Conservation (phyloP, 2,329 filamentous ascomycete genomes). For the Rhinocladiella similis region DNA sequence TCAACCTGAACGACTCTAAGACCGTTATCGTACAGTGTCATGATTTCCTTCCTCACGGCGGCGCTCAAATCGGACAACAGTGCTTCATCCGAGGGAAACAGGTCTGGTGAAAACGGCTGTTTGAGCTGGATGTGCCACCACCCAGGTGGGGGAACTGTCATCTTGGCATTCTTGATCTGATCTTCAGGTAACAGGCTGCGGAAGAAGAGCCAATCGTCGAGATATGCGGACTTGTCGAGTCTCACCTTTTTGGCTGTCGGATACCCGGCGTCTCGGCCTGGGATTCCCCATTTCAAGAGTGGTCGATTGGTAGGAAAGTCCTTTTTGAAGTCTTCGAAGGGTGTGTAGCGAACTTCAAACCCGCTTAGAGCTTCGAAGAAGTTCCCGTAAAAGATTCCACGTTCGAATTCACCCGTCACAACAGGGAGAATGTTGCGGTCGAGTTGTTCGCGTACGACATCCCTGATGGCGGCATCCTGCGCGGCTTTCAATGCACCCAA, state of each 20-base stretch:
- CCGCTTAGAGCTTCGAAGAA: slow-evolving; percentile 31
- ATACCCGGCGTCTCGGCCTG: slow-evolving; percentile 8
- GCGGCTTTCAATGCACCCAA: not conserved
- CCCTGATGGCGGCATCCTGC: slow-evolving; percentile 21
- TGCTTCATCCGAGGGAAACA: slow-evolving; percentile 41
- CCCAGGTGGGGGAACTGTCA: slow-evolving; percentile 18
- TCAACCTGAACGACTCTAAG: slow-evolving; percentile 68
- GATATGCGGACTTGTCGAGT: slow-evolving; percentile 15
- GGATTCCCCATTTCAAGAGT: slow-evolving; percentile 14
- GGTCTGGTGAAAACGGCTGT: slow-evolving; percentile 57
- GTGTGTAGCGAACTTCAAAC: slow-evolving; percentile 14
- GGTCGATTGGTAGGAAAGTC: slow-evolving; percentile 22
- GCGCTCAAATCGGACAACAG: slow-evolving; percentile 66
- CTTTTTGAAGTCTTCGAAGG: slow-evolving; percentile 13
- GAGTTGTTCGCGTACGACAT: slow-evolving; percentile 26
- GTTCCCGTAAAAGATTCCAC: slow-evolving; percentile 29
- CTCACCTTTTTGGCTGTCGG: slow-evolving; percentile 14
- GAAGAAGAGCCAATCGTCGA: slow-evolving; percentile 21
- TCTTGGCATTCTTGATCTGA: slow-evolving; percentile 11
- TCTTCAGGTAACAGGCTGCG: slow-evolving; percentile 14
- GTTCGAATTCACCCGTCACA: slow-evolving; percentile 30
- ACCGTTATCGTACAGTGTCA: slow-evolving; percentile 61
- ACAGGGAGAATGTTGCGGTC: slow-evolving; percentile 26
- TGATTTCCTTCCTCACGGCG: slow-evolving; percentile 63
- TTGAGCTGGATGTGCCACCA: slow-evolving; percentile 45